Evolutionary conservation across 2,329 filamentous ascomycete species (phyloP), one percentile per base, ranked within the genome.

Genomic region (Tetracladium maxilliforme): DNA sequence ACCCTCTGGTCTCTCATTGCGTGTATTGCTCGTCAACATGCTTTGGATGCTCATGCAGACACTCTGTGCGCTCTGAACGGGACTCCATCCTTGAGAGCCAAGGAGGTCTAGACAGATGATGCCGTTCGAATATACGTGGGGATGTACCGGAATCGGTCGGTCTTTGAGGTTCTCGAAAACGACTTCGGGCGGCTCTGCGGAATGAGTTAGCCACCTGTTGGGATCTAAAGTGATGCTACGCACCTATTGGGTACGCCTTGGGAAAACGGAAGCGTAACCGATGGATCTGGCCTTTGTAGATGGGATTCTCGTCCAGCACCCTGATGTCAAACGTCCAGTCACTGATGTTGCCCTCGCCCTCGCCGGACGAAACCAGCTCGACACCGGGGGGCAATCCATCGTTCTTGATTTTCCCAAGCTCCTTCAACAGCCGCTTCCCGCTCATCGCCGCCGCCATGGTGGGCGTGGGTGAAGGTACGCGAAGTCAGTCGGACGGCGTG

Each of bases 21-120:
- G 87, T 8, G 70, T 77, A 49, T 98, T 98, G 32, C 87, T 84
- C 2, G 90, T 94, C 44, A 98, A 54, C 90, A 98, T 98, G 56
- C 83, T 93, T 54, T 98, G 90, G 27, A 98, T 68, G 50, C 83
- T 92, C 70, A 98, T 90, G 58, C 84, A 94, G 14, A 98, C 75
- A 43, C 80, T 92, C 58, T 95, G 87, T 7, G 94, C 90, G 30
- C 87, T 94, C 47, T 98, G 90, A 0, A 98, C 87, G 0, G 90
- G 90, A 23, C 79, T 90, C 90, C 90, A 98, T 29, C 90, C 90
- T 34, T 83, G 75, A 7, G 68, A 61, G 26, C 83, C 83, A 7
- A 98, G 71, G 2, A 98, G 68, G 41, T 98, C 90, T 24, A 98
- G 76, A 44, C 90, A 98, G 46, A 98, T 98, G 49, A 95, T 93